phyloP scores from a whole-genome alignment of 208 protist species.

The Leishmania arabica region DNA sequence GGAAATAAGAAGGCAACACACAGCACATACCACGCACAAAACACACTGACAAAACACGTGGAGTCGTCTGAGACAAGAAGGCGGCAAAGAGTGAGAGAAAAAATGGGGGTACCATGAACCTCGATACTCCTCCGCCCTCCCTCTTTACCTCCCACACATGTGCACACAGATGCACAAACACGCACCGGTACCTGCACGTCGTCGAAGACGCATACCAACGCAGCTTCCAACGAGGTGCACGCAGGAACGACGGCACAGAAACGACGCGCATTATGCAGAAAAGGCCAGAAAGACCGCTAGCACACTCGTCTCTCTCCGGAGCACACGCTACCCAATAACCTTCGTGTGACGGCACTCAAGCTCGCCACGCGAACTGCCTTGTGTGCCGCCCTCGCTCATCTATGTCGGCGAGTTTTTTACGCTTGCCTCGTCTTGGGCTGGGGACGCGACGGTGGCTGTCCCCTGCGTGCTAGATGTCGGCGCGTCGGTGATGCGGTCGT shows the following conservation, averaged over 20 bases:
- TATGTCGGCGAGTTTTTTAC: not conserved
- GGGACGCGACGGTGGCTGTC: not conserved
- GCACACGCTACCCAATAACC: too few species aligned
- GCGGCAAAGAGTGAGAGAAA: not conserved
- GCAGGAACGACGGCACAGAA: not conserved
- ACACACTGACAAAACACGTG: not conserved
- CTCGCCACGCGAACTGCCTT: not conserved
- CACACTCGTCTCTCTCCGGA: too few species aligned
- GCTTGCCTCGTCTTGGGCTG: not conserved
- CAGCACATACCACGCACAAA: too few species aligned
- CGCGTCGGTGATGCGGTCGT: conserved; percentile 31
- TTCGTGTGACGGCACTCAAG: not conserved
- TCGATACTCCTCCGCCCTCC: not conserved
- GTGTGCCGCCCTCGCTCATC: too few species aligned
- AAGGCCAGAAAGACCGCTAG: not conserved
- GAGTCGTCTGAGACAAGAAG: not conserved
- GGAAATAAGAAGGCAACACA: not conserved
- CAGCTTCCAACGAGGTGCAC: too few species aligned
- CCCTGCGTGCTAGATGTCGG: not conserved
- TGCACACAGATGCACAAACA: not conserved
- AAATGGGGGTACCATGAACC: not conserved
- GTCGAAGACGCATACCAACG: too few species aligned
- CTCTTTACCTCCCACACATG: not conserved
- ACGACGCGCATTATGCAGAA: not conserved
- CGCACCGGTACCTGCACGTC: not conserved